Percentiles rank a stretch among this genome's conserved stretches.
phyloP scores from a whole-genome alignment of 2,329 filamentous ascomycete genomes.

The Tolypocladium endophyticum region DNA sequence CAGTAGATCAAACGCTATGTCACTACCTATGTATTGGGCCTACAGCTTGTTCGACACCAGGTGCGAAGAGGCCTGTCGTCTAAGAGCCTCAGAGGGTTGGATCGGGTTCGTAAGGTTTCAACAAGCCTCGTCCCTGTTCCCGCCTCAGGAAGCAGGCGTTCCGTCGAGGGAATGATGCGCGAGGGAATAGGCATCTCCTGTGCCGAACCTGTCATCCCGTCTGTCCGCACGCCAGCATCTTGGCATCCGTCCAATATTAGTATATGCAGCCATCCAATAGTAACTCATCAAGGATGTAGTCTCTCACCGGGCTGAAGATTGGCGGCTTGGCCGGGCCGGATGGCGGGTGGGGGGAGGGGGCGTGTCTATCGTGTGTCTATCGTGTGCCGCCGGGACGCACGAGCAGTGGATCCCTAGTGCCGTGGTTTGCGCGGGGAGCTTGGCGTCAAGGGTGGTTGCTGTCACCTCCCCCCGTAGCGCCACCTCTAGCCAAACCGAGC shows the following conservation, averaged over 20 bases:
- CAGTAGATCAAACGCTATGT: background rate
- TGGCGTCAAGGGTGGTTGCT: too few relatives aligned
- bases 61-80: background rate
- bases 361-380: too few relatives aligned
- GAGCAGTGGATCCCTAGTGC: too few relatives aligned
- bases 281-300: background rate
- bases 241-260: background rate
- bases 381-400: too few relatives aligned
- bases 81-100: too few relatives aligned
- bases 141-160: background rate
- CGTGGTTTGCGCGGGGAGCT: too few relatives aligned
- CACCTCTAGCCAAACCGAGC: too few relatives aligned
- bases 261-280: too few relatives aligned
- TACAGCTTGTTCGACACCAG: background rate
- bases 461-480: too few relatives aligned
- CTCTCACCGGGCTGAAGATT: background rate
- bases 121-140: background rate
- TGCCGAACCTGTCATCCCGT: background rate
- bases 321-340: background rate
- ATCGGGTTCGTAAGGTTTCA: background rate
- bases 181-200: background rate
- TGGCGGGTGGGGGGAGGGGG: too few relatives aligned
- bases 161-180: background rate
- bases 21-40: too few relatives aligned
- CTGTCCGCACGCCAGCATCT: background rate